Evolutionary conservation across 176 grass and related monocot genomes (phyloP).

Genomic region (Ananas comosus): DNA sequence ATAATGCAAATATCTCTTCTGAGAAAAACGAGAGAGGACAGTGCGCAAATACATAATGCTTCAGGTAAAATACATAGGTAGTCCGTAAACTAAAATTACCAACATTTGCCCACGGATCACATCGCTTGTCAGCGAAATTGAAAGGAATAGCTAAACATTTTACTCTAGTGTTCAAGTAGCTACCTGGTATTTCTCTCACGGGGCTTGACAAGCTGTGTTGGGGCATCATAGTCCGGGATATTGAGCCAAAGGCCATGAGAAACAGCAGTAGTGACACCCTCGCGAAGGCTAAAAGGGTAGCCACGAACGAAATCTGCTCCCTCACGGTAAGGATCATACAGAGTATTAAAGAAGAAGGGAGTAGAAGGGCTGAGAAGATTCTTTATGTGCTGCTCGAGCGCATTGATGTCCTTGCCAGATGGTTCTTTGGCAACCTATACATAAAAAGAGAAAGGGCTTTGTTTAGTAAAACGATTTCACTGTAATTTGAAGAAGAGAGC

Average conservation of each 20-base stretch:
- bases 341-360: conserved; percentile 63
- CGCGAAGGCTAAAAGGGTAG: conserved; percentile 64
- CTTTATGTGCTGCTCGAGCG: conserved; percentile 31
- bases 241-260: conserved; percentile 73
- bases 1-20: too few relatives aligned
- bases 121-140: background rate
- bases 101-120: background rate
- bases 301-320: conserved; percentile 64
- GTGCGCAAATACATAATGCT: too few relatives aligned
- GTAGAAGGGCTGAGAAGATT: conserved; percentile 61
- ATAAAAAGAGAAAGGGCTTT: background rate
- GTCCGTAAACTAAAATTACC: background rate
- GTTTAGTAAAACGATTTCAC: background rate
- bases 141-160: too few relatives aligned
- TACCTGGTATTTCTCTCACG: conserved; percentile 50
- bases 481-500: too few relatives aligned
- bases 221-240: conserved; percentile 67
- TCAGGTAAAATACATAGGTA: too few relatives aligned
- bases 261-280: conserved; percentile 52
- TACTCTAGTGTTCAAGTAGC: too few relatives aligned
- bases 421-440: conserved; percentile 57
- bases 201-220: conserved; percentile 68
- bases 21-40: too few relatives aligned
- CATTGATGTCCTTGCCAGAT: conserved; percentile 32
- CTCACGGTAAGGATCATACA: conserved; percentile 57